Evolutionary conservation across 1,284 basidiomycete species (phyloP).

Genomic region (Porphyrellus sp.): DNA sequence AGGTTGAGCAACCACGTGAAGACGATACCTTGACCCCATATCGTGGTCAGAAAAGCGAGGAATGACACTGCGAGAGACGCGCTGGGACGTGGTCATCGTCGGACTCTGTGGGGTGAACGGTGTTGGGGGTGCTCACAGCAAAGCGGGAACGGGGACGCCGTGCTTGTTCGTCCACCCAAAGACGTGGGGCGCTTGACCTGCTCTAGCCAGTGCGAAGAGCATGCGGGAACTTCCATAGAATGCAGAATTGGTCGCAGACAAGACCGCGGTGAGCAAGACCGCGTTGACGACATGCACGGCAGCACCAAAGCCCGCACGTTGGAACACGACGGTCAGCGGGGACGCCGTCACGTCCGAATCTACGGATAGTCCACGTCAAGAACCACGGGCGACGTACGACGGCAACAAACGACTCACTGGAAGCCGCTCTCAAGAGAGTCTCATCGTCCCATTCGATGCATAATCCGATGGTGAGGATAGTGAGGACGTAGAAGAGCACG

Average conservation of each 20-base stretch:
- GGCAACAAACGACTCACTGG: slow-evolving; percentile 31
- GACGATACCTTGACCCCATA: slow-evolving; percentile 53
- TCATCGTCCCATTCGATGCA: slow-evolving; percentile 53
- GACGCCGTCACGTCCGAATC: slow-evolving; percentile 48
- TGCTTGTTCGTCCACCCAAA: slow-evolving; percentile 54
- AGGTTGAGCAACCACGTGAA: slow-evolving; percentile 65
- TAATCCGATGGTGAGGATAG: slow-evolving; percentile 54
- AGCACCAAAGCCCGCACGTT: slow-evolving; percentile 54
- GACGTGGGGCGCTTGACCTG: slow-evolving; percentile 47
- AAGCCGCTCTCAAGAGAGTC: slow-evolving; percentile 46
- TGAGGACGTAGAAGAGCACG: slow-evolving; percentile 58
- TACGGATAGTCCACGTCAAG: slow-evolving; percentile 20
- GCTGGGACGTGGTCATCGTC: slow-evolving; percentile 27
- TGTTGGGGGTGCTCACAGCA: slow-evolving; percentile 39
- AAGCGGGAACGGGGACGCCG: slow-evolving; percentile 60
- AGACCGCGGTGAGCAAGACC: slow-evolving; percentile 64
- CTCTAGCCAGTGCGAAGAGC: slow-evolving; percentile 49
- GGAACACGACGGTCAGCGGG: slow-evolving; percentile 58
- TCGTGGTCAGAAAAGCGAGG: slow-evolving; percentile 52
- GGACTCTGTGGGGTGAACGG: not conserved
- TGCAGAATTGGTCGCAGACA: slow-evolving; percentile 56
- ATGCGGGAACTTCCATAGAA: slow-evolving; percentile 67
- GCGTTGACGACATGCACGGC: slow-evolving; percentile 57
- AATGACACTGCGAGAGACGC: slow-evolving; percentile 44
- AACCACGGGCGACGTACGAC: not conserved